A percentile compares a stretch with the other conserved stretches of the same genome.
phyloP scores from a whole-genome alignment of 768 basidiomycete species.

The Cyathus striatus region DNA sequence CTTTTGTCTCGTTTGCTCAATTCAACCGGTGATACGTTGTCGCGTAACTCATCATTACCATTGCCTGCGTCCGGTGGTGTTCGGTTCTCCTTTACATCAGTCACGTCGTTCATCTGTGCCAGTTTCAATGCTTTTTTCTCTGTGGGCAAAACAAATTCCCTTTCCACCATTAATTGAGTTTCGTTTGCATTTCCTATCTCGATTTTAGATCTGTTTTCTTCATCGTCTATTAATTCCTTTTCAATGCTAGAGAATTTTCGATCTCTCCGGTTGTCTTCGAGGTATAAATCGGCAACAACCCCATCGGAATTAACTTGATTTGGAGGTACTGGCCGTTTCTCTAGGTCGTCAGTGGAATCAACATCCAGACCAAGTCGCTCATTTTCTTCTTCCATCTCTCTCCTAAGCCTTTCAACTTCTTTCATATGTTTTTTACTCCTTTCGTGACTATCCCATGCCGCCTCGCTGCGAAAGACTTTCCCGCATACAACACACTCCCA shows the following conservation, averaged over 20 bases:
- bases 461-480: slow-evolving; percentile 86
- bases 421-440: slow-evolving; percentile 91
- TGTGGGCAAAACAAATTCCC: too few relatives aligned
- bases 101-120: too few relatives aligned
- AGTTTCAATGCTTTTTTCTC: background rate
- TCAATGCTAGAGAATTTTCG: background rate
- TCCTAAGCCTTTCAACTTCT: slow-evolving; percentile 74
- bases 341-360: slow-evolving; percentile 16
- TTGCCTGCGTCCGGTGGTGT: slow-evolving; percentile 2
- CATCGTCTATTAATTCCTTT: background rate
- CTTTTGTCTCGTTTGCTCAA: slow-evolving; percentile 76
- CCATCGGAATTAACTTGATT: too few relatives aligned
- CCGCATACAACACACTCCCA: slow-evolving; percentile 96
- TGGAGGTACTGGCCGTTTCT: too few relatives aligned
- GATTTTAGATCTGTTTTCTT: background rate
- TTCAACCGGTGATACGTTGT: slow-evolving; percentile 8
- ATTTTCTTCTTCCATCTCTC: slow-evolving; percentile 75
- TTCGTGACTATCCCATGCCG: slow-evolving; percentile 95
- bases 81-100: background rate
- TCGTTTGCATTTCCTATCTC: background rate
- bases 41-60: background rate
- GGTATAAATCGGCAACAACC: background rate
- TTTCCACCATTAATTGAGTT: too few relatives aligned
- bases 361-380: slow-evolving; percentile 54
- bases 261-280: background rate